These are phyloP conservation scores for Leptographium flavum DNA, from an alignment of 2,329 filamentous ascomycete genomes.

Conservation along the genomic window DNA sequence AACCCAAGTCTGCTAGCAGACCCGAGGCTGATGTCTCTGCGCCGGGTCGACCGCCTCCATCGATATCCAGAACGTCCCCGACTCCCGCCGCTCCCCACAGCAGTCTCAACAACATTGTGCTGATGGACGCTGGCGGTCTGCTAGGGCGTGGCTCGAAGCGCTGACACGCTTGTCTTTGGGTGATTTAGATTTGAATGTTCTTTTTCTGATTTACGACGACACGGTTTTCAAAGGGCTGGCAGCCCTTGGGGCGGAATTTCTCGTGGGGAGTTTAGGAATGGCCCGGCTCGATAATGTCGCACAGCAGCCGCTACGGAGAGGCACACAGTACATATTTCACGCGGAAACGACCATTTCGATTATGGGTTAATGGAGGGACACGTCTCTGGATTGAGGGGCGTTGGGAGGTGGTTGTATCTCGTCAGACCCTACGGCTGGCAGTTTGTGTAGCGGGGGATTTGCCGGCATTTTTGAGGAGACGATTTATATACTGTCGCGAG, in stretches of 20 bases:
- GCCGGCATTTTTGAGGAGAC: no score
- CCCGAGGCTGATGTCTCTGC: constrained; percentile 18
- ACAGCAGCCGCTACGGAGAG: background rate
- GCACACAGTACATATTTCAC: background rate
- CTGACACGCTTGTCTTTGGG: background rate
- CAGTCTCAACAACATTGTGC: constrained; percentile 4
- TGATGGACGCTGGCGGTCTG: constrained; percentile 11
- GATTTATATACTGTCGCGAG: no score
- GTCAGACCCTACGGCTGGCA: no score
- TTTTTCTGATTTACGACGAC: background rate
- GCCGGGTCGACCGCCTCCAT: background rate
- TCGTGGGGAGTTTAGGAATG: background rate
- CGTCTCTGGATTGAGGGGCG: background rate
- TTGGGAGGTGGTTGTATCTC: no score
- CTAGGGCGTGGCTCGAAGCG: constrained; percentile 1
- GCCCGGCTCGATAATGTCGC: background rate
- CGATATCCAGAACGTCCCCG: background rate
- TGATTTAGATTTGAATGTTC: background rate
- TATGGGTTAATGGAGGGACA: background rate
- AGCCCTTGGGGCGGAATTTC: background rate
- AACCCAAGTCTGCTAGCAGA: background rate
- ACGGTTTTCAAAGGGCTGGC: background rate
- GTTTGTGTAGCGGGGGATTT: no score
- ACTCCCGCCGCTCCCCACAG: background rate
- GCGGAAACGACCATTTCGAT: background rate